Evolutionary conservation across 495 filamentous ascomycete species (phyloP).

Genomic region (Penicillium coffeae): DNA sequence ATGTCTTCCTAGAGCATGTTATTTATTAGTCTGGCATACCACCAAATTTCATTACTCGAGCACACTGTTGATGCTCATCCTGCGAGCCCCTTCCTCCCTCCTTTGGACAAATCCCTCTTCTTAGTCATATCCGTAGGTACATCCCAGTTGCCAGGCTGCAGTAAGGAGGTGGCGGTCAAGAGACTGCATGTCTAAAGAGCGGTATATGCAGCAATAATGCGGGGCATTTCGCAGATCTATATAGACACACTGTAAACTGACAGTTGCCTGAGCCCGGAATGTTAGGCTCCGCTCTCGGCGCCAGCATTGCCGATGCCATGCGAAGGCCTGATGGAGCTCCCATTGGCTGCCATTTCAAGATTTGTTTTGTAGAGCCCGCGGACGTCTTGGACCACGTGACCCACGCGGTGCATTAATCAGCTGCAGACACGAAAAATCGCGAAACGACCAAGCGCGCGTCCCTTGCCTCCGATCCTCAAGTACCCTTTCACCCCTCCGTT

Average conservation of each 20-base stretch:
- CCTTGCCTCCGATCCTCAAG: constrained; percentile 7
- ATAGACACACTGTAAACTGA: not conserved
- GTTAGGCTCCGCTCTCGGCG: constrained; percentile 9
- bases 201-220: constrained; percentile 2
- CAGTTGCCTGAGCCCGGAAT: constrained; percentile 23
- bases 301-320: constrained; percentile 10
- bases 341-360: not conserved
- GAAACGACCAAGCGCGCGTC: constrained; percentile 25
- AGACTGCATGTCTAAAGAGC: not conserved
- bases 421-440: constrained; percentile 2
- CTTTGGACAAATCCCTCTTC: not conserved
- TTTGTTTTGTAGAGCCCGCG: not conserved
- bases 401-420: constrained; percentile 6
- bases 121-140: not conserved
- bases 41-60: constrained; percentile 14
- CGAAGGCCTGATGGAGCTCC: not conserved
- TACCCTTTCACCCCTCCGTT: constrained; percentile 7
- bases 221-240: not conserved
- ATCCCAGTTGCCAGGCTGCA: not conserved
- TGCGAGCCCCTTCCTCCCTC: not conserved
- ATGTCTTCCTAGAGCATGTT: constrained; percentile 16
- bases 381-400: constrained; percentile 27
- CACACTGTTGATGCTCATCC: not conserved
- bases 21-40: constrained; percentile 4
- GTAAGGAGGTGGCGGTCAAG: not conserved